phyloP scores from a whole-genome alignment of 176 grass and related monocot genomes.

The Guadua angustifolia region DNA sequence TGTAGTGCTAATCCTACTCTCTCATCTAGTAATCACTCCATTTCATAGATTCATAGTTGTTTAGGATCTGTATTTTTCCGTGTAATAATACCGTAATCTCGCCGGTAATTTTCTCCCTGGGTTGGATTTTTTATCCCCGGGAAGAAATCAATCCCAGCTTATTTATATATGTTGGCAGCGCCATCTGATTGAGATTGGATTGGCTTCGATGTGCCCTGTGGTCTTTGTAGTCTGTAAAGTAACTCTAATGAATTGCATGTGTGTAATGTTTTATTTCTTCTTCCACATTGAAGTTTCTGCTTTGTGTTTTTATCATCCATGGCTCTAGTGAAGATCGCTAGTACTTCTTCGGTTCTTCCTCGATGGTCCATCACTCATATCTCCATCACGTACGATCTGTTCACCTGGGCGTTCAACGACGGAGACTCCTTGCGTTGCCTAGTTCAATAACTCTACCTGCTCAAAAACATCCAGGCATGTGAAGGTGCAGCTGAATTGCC shows the following conservation, averaged over 20 bases:
- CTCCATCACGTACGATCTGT: neutral
- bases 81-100: neutral
- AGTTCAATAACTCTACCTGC: neutral
- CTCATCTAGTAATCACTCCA: neutral
- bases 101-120: neutral
- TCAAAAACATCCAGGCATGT: neutral
- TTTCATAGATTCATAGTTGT: neutral
- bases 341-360: neutral
- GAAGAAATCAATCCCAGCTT: conserved; percentile 10
- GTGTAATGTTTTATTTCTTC: neutral
- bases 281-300: neutral
- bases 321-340: neutral
- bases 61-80: neutral
- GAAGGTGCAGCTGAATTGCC: neutral
- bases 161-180: neutral
- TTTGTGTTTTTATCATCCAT: neutral
- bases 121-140: conserved; percentile 16
- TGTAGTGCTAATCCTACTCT: conserved; percentile 39
- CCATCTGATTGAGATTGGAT: neutral
- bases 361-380: neutral
- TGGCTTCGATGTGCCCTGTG: neutral
- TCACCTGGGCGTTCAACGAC: conserved; percentile 22
- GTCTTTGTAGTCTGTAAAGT: conserved; percentile 9
- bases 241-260: neutral
- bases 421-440: neutral